phyloP scores from a whole-genome alignment of 768 basidiomycete species.

The Mycena polygramma region DNA sequence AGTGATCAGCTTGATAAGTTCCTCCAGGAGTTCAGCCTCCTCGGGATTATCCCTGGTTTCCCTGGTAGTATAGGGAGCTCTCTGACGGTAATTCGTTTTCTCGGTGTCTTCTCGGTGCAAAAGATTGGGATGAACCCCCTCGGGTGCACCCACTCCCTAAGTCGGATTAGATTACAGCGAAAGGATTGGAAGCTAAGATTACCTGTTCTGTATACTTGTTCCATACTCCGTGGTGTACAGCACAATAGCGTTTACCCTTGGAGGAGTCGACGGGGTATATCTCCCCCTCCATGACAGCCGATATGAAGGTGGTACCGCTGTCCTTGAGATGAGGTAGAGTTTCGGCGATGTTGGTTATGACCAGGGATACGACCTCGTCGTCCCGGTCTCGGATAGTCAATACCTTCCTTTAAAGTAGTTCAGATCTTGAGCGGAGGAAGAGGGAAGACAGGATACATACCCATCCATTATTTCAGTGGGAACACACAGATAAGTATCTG shows the following conservation, averaged over 20 bases:
- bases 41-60: conserved; percentile 6
- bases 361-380: not conserved
- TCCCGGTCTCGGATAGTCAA: not conserved
- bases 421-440: too few species aligned
- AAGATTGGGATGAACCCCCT: not conserved
- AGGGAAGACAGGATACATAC: not conserved
- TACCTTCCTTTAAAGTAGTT: not conserved
- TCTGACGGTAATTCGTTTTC: not conserved
- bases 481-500: not conserved
- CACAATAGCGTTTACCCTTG: not conserved
- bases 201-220: conserved; percentile 14
- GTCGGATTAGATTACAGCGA: too few species aligned
- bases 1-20: conserved; percentile 5
- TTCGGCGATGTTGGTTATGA: conserved; percentile 8
- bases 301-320: not conserved
- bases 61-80: not conserved
- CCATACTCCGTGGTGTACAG: not conserved
- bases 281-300: not conserved
- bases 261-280: not conserved
- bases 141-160: too few species aligned
- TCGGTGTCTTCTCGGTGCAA: not conserved
- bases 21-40: not conserved
- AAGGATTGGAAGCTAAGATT: too few species aligned
- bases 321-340: conserved; percentile 2
- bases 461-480: conserved; percentile 2